Percentiles rank a stretch among this genome's conserved stretches.
Evolutionary conservation across 2,329 filamentous ascomycete species (phyloP).

Genomic region (Dryadomyces quercus-mongolicae): DNA sequence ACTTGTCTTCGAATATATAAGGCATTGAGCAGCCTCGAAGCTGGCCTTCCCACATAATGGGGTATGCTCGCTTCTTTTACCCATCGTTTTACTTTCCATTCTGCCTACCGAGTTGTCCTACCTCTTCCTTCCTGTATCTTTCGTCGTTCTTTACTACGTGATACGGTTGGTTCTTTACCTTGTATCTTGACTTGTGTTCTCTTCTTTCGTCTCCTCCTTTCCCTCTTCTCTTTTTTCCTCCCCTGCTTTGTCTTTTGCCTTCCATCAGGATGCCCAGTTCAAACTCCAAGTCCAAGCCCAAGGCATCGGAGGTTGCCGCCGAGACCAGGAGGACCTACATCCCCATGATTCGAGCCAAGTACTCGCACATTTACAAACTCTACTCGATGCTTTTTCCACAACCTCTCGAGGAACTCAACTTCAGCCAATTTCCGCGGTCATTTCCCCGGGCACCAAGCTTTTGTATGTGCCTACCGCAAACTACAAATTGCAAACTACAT

Average conservation of each 20-base stretch:
- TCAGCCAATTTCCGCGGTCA: slow-evolving; percentile 22
- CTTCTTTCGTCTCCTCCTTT: not conserved
- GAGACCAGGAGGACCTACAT: slow-evolving; percentile 63
- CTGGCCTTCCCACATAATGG: not conserved
- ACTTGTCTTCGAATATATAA: not conserved
- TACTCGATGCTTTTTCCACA: slow-evolving; percentile 47
- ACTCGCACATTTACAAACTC: slow-evolving; percentile 39
- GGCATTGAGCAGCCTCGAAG: not conserved
- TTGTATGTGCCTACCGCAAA: slow-evolving; percentile 13
- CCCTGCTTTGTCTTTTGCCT: not conserved
- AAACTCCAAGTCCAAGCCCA: slow-evolving; percentile 34
- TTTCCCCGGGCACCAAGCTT: slow-evolving; percentile 30
- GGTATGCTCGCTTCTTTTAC: not conserved
- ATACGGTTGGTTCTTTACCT: not conserved
- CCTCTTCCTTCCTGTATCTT: not conserved
- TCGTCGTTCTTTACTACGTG: not conserved
- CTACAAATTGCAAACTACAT: not conserved
- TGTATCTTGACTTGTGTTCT: not conserved
- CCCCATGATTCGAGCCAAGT: slow-evolving; percentile 47
- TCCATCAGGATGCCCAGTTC: slow-evolving; percentile 33
- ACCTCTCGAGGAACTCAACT: slow-evolving; percentile 32
- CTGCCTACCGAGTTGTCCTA: not conserved
- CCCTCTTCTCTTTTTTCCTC: not conserved
- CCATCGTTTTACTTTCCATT: not conserved
- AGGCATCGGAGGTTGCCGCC: slow-evolving; percentile 57